Evolutionary conservation across 2,329 filamentous ascomycete species (phyloP), one percentile per base, ranked within the genome.

Genomic region (Emergomyces orientalis): DNA sequence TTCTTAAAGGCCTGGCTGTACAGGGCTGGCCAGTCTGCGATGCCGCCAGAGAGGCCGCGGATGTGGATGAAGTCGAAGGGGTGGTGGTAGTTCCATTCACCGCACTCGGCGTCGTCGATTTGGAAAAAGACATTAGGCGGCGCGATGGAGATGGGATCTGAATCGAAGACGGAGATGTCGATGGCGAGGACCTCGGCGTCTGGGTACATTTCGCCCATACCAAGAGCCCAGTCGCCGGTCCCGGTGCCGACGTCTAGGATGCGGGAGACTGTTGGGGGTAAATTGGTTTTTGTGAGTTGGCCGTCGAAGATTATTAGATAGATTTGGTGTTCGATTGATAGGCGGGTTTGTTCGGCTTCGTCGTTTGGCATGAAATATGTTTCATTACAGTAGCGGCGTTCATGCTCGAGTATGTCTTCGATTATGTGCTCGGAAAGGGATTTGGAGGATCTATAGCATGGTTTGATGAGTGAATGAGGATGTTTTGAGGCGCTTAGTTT

Each of bases 321-420:
- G 56, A 87, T 82, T 69, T 87, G 84, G 66, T 88, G 85, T 47
- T 84, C 76, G 60, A 88, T 77, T 63, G 82, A 81, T 59, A 87
- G 72, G 51, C 86, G 83, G 55, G 84, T 83, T 71, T 87, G 84
- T 69, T 88, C 86, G 55, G 80, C 74, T 55, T 87, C 83, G 68
- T 88, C 86, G 71, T 87, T 87, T 17, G 86, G 86, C 80, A 88
- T 86, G 71, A 79, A 85, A 69, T 87, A 88, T 41, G 79, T 78
- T 41, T 82, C 78, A 69, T 86, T 86, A 70, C 85, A 86, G 66
- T 86, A 82, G 32, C 74, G 80, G 27, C 86, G 82, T 52, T 80
- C 84, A 73, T 88, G 82, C 65, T 88, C 84, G 64, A 82, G 76
- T 62, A 83, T 77, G 66, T 83, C 82, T 69, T 85, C 80, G 39